These are phyloP conservation scores for Collybiopsis confluens DNA, from an alignment of 768 basidiomycete species.

Conservation along the genomic window DNA sequence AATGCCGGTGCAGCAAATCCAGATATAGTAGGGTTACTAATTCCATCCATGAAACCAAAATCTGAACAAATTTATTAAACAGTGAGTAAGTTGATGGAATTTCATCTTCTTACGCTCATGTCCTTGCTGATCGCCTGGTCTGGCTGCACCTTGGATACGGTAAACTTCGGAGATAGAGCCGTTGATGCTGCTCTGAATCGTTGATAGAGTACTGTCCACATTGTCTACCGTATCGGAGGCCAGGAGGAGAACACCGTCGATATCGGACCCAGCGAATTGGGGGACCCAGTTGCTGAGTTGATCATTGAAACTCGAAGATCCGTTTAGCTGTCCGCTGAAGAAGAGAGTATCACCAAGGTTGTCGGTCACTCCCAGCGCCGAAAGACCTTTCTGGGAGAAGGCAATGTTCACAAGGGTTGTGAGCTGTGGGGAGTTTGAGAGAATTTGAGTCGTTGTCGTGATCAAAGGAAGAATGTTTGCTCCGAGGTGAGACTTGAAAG, in stretches of 20 bases:
- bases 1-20: slow-evolving; percentile 15
- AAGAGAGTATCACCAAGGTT: neutral
- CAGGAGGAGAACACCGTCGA: slow-evolving; percentile 20
- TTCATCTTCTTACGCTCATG: slow-evolving; percentile 25
- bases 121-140: slow-evolving; percentile 20
- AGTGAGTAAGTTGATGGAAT: slow-evolving; percentile 10
- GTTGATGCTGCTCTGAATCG: slow-evolving; percentile 16
- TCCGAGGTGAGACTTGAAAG: slow-evolving; percentile 15
- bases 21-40: slow-evolving; percentile 17
- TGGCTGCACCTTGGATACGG: slow-evolving; percentile 16
- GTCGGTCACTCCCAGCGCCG: neutral
- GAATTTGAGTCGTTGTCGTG: neutral
- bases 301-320: slow-evolving; percentile 11
- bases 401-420: neutral
- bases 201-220: slow-evolving; percentile 14
- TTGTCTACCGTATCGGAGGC: slow-evolving; percentile 18
- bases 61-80: slow-evolving; percentile 7
- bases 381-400: neutral
- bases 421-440: neutral
- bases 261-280: slow-evolving; percentile 15
- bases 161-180: slow-evolving; percentile 16
- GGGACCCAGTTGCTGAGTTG: slow-evolving; percentile 14
- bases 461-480: neutral
- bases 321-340: neutral
- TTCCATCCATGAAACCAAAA: slow-evolving; percentile 21